phyloP scores from a whole-genome alignment of 139 green algal genomes.

The Mychonastes homosphaera region DNA sequence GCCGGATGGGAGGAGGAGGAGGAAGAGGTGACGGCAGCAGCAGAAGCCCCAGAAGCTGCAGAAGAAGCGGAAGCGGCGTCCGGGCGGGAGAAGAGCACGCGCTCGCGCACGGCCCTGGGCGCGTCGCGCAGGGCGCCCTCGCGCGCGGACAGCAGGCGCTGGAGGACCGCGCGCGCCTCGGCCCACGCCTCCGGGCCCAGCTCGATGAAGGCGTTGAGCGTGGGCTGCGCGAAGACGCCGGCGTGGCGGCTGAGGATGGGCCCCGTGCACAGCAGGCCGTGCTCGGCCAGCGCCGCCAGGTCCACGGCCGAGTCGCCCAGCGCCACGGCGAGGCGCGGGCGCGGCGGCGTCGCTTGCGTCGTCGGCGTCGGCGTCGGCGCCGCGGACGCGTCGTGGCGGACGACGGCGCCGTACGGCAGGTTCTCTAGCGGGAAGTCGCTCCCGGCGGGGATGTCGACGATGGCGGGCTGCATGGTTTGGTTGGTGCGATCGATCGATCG shows the following conservation, averaged over 20 bases:
- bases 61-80: background rate
- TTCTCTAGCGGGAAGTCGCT: constrained; percentile 68
- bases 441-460: constrained; percentile 1
- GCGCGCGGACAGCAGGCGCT: constrained; percentile 38
- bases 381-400: too few relatives aligned
- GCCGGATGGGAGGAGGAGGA: constrained; percentile 15
- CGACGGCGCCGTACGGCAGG: constrained; percentile 76
- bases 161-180: constrained; percentile 44
- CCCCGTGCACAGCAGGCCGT: constrained; percentile 37
- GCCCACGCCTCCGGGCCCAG: constrained; percentile 57
- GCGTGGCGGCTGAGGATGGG: constrained; percentile 17
- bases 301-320: constrained; percentile 73
- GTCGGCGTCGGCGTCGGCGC: background rate
- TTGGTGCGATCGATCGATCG: constrained; percentile 10
- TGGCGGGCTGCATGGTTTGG: too few relatives aligned
- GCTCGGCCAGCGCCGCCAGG: constrained; percentile 35
- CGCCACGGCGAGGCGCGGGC: constrained; percentile 45
- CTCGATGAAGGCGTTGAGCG: constrained; percentile 78
- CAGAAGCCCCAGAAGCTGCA: background rate
- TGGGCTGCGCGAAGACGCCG: constrained; percentile 34
- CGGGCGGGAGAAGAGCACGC: background rate
- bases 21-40: background rate
- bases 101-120: background rate
- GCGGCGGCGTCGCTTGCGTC: too few relatives aligned
- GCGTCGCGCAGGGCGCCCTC: constrained; percentile 53